A percentile compares a stretch with the other conserved stretches of the same genome.
Evolutionary conservation across 495 filamentous ascomycete species (phyloP).

Genomic region (Haplographium delicatum): DNA sequence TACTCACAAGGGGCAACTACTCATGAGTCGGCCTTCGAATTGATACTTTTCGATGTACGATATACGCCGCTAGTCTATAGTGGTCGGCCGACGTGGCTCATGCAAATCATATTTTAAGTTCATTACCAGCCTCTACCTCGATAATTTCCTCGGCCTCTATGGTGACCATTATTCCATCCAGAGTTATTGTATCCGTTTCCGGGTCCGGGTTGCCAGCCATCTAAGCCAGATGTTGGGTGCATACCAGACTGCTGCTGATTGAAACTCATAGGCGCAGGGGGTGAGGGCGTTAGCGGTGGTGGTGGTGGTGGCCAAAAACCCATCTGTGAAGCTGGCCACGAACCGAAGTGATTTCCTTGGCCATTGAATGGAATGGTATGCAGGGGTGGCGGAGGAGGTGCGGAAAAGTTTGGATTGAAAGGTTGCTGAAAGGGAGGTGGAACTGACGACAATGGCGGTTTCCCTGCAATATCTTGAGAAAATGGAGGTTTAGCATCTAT

Average conservation of each 20-base stretch:
- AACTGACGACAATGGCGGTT: slow-evolving; percentile 26
- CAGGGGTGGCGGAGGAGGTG: slow-evolving; percentile 23
- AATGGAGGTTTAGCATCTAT: slow-evolving; percentile 24
- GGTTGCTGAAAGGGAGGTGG: slow-evolving; percentile 24
- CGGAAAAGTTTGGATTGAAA: slow-evolving; percentile 17
- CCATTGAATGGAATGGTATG: slow-evolving; percentile 24
- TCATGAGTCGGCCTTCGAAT: no score
- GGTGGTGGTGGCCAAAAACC: slow-evolving; percentile 38
- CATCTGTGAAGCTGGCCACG: no score
- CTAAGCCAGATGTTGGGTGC: slow-evolving; percentile 9
- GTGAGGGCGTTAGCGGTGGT: slow-evolving; percentile 33
- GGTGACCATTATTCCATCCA: slow-evolving; percentile 17
- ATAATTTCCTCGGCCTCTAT: slow-evolving; percentile 18
- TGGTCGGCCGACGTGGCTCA: no score
- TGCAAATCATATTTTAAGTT: no score
- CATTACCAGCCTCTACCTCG: slow-evolving; percentile 24
- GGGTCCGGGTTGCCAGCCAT: slow-evolving; percentile 20
- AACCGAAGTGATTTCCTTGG: slow-evolving; percentile 23
- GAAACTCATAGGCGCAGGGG: slow-evolving; percentile 21
- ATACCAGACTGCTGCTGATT: slow-evolving; percentile 13
- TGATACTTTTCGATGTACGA: no score
- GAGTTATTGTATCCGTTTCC: slow-evolving; percentile 19
- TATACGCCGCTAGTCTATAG: no score
- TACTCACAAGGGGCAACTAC: no score
- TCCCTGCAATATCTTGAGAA: slow-evolving; percentile 16